Conservation (phyloP, 1,139 yeast genomes). For the Candida glucosophila region DNA sequence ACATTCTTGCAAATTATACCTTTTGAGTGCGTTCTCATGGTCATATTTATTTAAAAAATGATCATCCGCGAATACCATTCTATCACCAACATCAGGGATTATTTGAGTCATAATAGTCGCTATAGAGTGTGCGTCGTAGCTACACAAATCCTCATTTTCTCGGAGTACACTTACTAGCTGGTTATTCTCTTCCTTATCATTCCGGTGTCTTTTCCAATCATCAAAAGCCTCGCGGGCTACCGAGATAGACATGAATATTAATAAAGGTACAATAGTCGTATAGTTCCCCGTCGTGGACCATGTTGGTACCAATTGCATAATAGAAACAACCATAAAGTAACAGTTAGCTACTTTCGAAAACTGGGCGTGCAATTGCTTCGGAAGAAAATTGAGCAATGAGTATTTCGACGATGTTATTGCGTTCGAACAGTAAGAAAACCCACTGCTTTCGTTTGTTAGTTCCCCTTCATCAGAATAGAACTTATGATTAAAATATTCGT, state of each 20-base stretch:
- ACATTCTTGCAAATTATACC: constrained; percentile 25
- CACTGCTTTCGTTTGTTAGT: constrained; percentile 59
- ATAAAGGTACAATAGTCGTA: constrained; percentile 84
- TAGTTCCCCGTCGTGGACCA: constrained; percentile 97
- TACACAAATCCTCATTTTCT: constrained; percentile 19
- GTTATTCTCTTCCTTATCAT: constrained; percentile 80
- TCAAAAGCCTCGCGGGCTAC: constrained; percentile 91
- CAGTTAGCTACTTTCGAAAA: constrained; percentile 88
- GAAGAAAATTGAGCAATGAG: constrained; percentile 71
- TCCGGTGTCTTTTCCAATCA: constrained; percentile 79
- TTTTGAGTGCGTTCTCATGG: constrained; percentile 19
- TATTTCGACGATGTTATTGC: constrained; percentile 81
- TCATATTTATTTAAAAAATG: constrained; percentile 9
- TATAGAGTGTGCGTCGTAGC: constrained; percentile 30
- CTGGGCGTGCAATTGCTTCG: constrained; percentile 83
- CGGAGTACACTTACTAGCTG: constrained; percentile 39
- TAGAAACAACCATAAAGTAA: constrained; percentile 77
- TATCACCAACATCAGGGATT: constrained; percentile 6
- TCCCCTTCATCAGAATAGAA: constrained; percentile 18
- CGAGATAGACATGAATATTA: constrained; percentile 83
- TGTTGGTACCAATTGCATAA: constrained; percentile 90
- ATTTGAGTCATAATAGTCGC: constrained; percentile 18
- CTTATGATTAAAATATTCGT: constrained; percentile 18
- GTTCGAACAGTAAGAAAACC: constrained; percentile 58
- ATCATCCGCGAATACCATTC: constrained; percentile 1